Evolutionary conservation across 129 eudicot species (phyloP).

Genomic region (Gnaphalium uliginosum): DNA sequence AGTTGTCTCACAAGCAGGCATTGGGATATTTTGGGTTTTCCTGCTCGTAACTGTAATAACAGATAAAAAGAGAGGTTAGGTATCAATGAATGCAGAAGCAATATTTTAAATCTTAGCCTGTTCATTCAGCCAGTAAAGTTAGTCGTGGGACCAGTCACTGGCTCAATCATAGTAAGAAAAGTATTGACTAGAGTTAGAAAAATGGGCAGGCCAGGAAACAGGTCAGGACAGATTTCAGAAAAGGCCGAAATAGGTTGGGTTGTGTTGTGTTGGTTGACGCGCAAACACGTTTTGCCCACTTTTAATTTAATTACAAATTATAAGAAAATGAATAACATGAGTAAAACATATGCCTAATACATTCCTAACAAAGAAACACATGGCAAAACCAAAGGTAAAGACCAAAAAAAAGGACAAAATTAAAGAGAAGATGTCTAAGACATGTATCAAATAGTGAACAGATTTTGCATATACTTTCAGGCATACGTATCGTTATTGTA

Average conservation of each 20-base stretch:
- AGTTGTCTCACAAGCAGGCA: constrained; percentile 35
- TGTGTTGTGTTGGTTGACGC: too few relatives aligned
- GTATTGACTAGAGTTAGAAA: background rate
- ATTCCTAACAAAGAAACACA: background rate
- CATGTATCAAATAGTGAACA: too few relatives aligned
- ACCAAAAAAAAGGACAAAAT: too few relatives aligned
- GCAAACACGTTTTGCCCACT: background rate
- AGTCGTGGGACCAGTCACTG: background rate
- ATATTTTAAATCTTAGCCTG: background rate
- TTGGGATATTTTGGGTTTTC: constrained; percentile 33
- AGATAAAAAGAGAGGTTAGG: constrained; percentile 7
- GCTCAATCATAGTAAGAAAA: background rate
- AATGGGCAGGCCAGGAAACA: background rate
- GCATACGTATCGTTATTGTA: too few relatives aligned
- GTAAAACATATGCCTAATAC: background rate
- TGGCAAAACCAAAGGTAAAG: background rate
- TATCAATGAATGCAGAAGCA: background rate
- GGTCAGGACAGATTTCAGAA: background rate
- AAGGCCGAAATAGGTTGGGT: background rate
- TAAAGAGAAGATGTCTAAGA: too few relatives aligned
- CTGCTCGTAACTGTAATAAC: constrained; percentile 38
- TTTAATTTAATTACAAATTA: background rate
- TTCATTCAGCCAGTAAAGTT: background rate
- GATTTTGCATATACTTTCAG: too few relatives aligned
- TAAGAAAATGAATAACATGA: background rate